Evolutionary conservation across 768 basidiomycete species (phyloP), one percentile per base, ranked within the genome.

Genomic region (Boletus subparvulus): DNA sequence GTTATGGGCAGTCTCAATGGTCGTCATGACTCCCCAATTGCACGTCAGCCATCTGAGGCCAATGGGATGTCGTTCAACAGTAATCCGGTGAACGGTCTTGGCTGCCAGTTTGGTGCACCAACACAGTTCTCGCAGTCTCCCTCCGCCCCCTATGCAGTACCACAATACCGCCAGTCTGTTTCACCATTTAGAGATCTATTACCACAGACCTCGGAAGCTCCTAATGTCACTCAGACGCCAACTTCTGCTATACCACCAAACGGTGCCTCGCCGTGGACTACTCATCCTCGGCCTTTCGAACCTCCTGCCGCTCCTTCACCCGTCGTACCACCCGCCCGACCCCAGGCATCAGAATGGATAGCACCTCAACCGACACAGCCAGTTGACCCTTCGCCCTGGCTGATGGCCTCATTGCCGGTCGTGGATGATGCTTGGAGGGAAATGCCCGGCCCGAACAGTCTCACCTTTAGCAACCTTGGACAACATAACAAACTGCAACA

Each of bases 401-500:
- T 77, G 46, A 69, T 74, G 48, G 74, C 82, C 12, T 80, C 81
- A 6, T 75, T 83, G 52, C 75, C 75, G 24, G 64, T 67, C 36
- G 67, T 75, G 0, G 78, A 82, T 36, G 80, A 81, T 17, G 73
- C 67, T 47, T 85, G 84, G 85, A 69, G 66, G 37, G 68, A 74
- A 44, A 54, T 65, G 19, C 74, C 75, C 3, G 77, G 75, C 16
- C 74, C 79, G 12, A 77, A 78, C 57, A 82, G 81, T 56, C 74
- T 86, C 19, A 84, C 85, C 0, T 75, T 80, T 54, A 80, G 77
- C 50, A 84, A 84, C 61, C 70, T 85, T 19, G 82, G 80, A 10
- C 83, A 85, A 48, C 83, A 85, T 60, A 83, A 83, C 56, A 78
- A 79, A 59, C 74, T 82, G 48, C 78, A 82, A 54, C 72, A 78